Base-by-base conservation (phyloP, 2,329 filamentous ascomycete genomes). In the Arthrobotrys conoides region DNA sequence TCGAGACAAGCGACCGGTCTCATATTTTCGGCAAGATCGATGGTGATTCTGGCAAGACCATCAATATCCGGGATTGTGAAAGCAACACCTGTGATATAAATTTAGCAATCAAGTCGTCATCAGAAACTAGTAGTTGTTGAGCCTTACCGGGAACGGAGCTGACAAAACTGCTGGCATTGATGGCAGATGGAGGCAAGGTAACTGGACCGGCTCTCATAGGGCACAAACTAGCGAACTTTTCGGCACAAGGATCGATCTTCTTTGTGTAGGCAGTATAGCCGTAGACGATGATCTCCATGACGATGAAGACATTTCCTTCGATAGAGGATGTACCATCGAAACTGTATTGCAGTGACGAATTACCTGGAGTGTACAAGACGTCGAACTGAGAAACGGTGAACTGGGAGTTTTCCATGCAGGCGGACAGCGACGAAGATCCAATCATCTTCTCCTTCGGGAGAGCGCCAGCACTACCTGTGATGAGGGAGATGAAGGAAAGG, bases 51-150 rank as follows among this genome's bases (percentile, higher is more conserved):
- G 65, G 97, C 92, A 65, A 90, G 91, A 79, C 93, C 94, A 84
- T 98, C 95, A 68, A 97, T 88, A 87, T 97, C 95, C 61, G 94
- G 94, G 51, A 98, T 92, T 64, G 89, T 91, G 86, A 96, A 98
- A 66, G 93, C 92, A 83, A 97, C 95, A 61, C 89, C 88, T 88
- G 82, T 71, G 53, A 69, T 38, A 69, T 36, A 48, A 30, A 61
- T 20, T 66, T 53, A 64, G 49, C 36, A 59, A 61, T 18, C 24
- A 24, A 18, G 5, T 41, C 8, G 24, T 59, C 18, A 30, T 27
- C 4, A 2, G 49, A 41, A 49, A 18, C 5, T 27, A 27, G 33
- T 48, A 49, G 3, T 61, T 51, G n/a, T 10, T 10, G 18, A 46
- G 27, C 83, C 86, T 80, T 84, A 87, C 88, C 89, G 73, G 94